Conservation (phyloP, 306 rosid genomes). For the Gastrolobium villosum region DNA sequence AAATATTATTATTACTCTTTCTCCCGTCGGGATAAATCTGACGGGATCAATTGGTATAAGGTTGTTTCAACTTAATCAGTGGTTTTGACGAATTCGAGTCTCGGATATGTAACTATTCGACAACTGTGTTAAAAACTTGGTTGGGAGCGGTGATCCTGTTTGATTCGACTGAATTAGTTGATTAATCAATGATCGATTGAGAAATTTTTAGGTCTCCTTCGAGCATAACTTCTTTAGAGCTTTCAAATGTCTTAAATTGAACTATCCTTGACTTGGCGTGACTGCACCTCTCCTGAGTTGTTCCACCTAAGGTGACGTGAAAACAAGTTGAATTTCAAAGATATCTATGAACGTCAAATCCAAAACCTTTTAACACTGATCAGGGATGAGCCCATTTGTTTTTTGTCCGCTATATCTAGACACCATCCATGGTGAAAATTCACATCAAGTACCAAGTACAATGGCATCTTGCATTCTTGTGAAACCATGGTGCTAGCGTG, state of each 20-base stretch:
- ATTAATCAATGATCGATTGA: no score
- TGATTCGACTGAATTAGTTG: no score
- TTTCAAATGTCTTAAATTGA: neutral
- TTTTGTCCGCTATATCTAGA: conserved; percentile 43
- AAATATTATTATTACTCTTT: no score
- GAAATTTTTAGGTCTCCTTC: no score
- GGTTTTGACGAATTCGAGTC: no score
- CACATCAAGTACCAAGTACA: conserved; percentile 47
- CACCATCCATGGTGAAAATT: conserved; percentile 46
- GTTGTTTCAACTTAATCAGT: no score
- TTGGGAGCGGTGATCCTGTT: no score
- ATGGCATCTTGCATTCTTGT: conserved; percentile 44
- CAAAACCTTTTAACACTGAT: conserved; percentile 11
- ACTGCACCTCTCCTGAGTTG: neutral
- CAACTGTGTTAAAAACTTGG: no score
- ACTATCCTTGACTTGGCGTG: neutral
- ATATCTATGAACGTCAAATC: neutral
- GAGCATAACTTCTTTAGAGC: neutral
- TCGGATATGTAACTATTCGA: no score
- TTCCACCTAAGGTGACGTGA: neutral
- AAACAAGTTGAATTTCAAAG: conserved; percentile 2
- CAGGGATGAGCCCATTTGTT: conserved; percentile 8
- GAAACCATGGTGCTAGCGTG: conserved; percentile 54
- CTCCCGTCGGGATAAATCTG: no score
- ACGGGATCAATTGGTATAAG: no score